Evolutionary conservation across 1,284 basidiomycete species (phyloP).

Genomic region (Pseudozyma thailandica): DNA sequence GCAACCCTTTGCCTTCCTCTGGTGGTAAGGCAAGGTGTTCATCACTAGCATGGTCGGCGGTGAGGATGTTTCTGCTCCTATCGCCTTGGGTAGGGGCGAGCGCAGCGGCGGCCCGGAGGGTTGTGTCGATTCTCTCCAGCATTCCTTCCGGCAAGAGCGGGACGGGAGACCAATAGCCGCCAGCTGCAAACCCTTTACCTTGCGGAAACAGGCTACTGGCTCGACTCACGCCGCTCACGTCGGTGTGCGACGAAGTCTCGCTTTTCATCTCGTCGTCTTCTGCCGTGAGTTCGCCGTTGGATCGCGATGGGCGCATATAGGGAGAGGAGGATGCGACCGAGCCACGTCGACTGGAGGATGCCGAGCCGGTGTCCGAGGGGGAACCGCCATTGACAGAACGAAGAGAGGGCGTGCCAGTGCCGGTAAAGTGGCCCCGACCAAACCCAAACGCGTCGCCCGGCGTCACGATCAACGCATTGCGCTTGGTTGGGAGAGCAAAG

Average conservation of each 20-base stretch:
- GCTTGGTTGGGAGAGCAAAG: slow-evolving; percentile 81
- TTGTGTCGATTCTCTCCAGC: slow-evolving; percentile 45
- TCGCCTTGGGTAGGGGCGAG: slow-evolving; percentile 9
- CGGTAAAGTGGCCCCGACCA: slow-evolving; percentile 59
- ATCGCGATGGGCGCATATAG: neutral
- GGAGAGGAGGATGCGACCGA: slow-evolving; percentile 28
- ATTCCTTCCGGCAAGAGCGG: slow-evolving; percentile 54
- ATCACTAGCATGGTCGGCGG: slow-evolving; percentile 22
- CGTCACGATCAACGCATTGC: slow-evolving; percentile 78
- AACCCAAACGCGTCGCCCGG: slow-evolving; percentile 70
- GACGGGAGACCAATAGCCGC: slow-evolving; percentile 56
- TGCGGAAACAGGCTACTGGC: slow-evolving; percentile 52
- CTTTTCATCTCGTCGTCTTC: slow-evolving; percentile 23
- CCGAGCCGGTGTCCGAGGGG: slow-evolving; percentile 8
- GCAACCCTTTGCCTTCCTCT: neutral
- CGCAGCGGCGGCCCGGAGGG: slow-evolving; percentile 27
- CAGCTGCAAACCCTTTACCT: slow-evolving; percentile 57
- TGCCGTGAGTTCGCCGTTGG: neutral
- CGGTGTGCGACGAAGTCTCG: slow-evolving; percentile 25
- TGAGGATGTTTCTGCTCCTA: slow-evolving; percentile 21
- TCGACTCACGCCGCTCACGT: slow-evolving; percentile 19
- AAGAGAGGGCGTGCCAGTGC: slow-evolving; percentile 55
- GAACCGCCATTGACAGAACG: slow-evolving; percentile 43
- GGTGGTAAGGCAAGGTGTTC: slow-evolving; percentile 8
- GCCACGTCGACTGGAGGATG: slow-evolving; percentile 21